Conservation (phyloP, 1,284 basidiomycete genomes). For the Austropuccinia psidii region DNA sequence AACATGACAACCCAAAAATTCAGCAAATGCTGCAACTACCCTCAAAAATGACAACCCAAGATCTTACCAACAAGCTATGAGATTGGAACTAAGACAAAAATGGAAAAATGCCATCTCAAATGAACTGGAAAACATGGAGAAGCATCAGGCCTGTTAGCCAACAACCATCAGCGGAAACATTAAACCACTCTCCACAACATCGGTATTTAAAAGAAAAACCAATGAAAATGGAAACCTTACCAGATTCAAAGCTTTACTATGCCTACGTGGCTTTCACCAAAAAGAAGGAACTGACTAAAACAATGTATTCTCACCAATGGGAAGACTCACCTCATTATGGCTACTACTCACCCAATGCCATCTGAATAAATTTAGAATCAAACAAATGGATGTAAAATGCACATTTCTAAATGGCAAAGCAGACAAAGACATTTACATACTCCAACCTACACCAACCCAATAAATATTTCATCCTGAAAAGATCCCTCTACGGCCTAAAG, state of each 20-base stretch:
- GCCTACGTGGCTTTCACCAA: neutral
- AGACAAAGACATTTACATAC: neutral
- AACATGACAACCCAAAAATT: too few relatives aligned
- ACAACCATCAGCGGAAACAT: neutral
- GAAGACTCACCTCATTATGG: neutral
- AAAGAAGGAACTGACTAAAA: constrained; percentile 3
- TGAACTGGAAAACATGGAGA: neutral
- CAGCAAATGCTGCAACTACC: too few relatives aligned
- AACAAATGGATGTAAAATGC: neutral
- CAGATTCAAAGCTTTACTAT: constrained; percentile 11
- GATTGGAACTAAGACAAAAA: neutral
- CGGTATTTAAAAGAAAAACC: too few relatives aligned
- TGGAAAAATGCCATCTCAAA: neutral
- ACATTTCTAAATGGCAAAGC: constrained; percentile 7
- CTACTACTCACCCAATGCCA: neutral
- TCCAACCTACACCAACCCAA: neutral
- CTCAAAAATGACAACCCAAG: neutral
- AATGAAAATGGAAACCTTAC: neutral
- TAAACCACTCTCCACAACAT: neutral
- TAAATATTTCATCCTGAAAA: neutral
- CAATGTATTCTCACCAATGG: neutral
- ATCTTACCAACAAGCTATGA: constrained; percentile 6
- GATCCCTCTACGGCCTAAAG: neutral
- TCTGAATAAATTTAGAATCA: neutral
- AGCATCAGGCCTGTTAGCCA: neutral